phyloP scores from a whole-genome alignment of 1,139 yeast genomes.

The Eremothecium coryli region DNA sequence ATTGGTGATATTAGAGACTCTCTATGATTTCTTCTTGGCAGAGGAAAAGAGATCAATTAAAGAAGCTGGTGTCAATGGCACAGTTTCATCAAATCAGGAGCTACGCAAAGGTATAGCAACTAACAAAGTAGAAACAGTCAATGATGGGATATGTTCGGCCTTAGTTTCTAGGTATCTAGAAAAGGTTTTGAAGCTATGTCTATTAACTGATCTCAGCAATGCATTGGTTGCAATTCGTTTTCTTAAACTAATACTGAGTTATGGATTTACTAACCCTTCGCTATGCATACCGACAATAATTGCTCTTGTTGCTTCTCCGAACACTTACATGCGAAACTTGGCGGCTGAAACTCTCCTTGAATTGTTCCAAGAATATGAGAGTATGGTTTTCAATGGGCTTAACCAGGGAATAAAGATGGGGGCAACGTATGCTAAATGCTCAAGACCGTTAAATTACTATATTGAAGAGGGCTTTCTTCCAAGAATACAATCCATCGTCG shows the following conservation, averaged over 20 bases:
- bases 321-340: slow-evolving; percentile 35
- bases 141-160: slow-evolving; percentile 67
- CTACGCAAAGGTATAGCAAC: slow-evolving; percentile 29
- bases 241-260: slow-evolving; percentile 44
- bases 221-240: slow-evolving; percentile 46
- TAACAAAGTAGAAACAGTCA: slow-evolving; percentile 32
- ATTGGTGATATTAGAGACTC: slow-evolving; percentile 44
- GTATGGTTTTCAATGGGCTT: slow-evolving; percentile 58
- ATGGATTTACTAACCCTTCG: slow-evolving; percentile 71
- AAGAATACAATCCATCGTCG: slow-evolving; percentile 14
- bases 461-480: slow-evolving; percentile 17
- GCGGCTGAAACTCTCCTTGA: slow-evolving; percentile 48
- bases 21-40: slow-evolving; percentile 44
- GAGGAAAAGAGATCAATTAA: slow-evolving; percentile 43
- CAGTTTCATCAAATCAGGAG: slow-evolving; percentile 15
- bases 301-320: slow-evolving; percentile 54
- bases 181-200: slow-evolving; percentile 41
- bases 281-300: slow-evolving; percentile 57
- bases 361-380: slow-evolving; percentile 57
- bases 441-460: slow-evolving; percentile 15
- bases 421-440: slow-evolving; percentile 34
- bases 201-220: slow-evolving; percentile 37
- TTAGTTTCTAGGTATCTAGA: slow-evolving; percentile 55
- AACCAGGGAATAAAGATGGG: slow-evolving; percentile 56
- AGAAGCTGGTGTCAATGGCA: slow-evolving; percentile 31